Evolutionary conservation across 1,139 yeast species (phyloP).

Genomic region (Hanseniaspora sp.): DNA sequence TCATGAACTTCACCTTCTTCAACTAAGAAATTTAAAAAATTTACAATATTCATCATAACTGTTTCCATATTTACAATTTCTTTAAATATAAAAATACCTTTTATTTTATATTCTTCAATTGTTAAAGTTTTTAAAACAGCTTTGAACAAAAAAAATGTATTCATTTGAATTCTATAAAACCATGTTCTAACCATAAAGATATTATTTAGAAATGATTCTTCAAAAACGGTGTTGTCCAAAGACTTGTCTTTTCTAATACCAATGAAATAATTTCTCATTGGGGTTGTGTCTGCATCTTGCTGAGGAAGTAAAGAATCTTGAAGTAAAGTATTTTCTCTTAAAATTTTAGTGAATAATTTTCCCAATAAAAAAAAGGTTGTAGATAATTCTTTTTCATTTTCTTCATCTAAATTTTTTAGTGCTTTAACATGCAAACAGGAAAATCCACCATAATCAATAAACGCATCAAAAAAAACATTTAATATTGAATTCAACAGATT

Average conservation of each 20-base stretch:
- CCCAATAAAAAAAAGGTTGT: conserved; percentile 33
- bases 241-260: background rate
- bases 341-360: conserved; percentile 38
- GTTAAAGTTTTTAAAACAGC: conserved; percentile 23
- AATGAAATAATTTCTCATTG: conserved; percentile 20
- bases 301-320: conserved; percentile 39
- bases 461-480: background rate
- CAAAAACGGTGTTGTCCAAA: background rate
- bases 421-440: background rate
- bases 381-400: background rate
- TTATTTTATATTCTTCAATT: background rate
- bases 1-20: background rate
- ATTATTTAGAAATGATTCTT: conserved; percentile 10
- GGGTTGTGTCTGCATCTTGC: conserved; percentile 39
- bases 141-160: conserved; percentile 33
- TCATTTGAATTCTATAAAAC: conserved; percentile 41
- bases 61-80: background rate
- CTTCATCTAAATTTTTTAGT: background rate
- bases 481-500: conserved; percentile 1
- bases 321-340: conserved; percentile 47
- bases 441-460: background rate
- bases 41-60: background rate
- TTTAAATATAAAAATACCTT: background rate
- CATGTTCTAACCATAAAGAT: conserved; percentile 33
- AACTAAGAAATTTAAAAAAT: background rate